Evolutionary conservation across 163 green algal species (phyloP).

Genomic region (Volvox carteri): DNA sequence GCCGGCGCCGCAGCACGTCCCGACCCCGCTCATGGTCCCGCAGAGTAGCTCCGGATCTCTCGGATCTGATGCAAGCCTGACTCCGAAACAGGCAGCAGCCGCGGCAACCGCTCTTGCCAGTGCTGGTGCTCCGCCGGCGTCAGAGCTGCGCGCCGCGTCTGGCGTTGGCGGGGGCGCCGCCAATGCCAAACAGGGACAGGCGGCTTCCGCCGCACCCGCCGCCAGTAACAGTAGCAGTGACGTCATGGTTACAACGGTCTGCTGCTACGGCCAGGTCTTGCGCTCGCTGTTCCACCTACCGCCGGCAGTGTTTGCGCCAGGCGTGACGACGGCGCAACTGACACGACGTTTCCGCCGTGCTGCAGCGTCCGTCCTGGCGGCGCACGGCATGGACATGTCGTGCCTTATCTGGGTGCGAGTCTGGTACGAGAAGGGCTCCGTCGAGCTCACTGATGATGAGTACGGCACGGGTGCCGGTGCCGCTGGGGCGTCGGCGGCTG

Average conservation of each 20-base stretch:
- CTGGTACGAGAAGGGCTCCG: slow-evolving; percentile 21
- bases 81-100: not conserved
- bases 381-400: slow-evolving; percentile 41
- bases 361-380: slow-evolving; percentile 7
- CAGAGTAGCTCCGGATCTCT: not conserved
- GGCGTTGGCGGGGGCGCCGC: not conserved
- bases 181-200: not conserved
- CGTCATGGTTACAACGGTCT: slow-evolving; percentile 58
- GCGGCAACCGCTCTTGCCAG: not conserved
- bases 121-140: not conserved
- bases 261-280: slow-evolving; percentile 41
- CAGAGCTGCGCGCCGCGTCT: not conserved
- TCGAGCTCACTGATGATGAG: slow-evolving; percentile 35
- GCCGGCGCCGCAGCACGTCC: not conserved
- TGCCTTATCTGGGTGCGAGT: slow-evolving; percentile 17
- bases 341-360: slow-evolving; percentile 34
- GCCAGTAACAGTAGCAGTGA: slow-evolving; percentile 9
- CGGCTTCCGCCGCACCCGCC: slow-evolving; percentile 1
- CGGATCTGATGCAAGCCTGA: not conserved
- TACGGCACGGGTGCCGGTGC: slow-evolving; percentile 2
- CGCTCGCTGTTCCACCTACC: slow-evolving; percentile 55
- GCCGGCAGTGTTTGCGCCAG: slow-evolving; percentile 20
- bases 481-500: not conserved
- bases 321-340: slow-evolving; percentile 40
- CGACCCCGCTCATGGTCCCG: not conserved